Evolutionary conservation across 306 rosid genomes (phyloP).

Genomic region (Quercus parvula): DNA sequence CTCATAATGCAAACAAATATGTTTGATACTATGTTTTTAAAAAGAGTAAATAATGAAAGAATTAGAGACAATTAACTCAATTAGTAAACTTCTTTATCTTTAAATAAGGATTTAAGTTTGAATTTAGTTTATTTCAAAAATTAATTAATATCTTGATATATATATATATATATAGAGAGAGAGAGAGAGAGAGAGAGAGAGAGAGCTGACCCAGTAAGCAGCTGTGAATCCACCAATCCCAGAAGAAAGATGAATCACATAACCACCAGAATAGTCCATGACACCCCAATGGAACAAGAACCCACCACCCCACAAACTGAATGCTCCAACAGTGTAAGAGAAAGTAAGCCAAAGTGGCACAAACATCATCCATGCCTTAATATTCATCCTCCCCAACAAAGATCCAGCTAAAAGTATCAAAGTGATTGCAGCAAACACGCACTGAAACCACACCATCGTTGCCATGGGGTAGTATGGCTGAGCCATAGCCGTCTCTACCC

Average conservation of each 20-base stretch:
- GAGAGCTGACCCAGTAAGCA: constrained; percentile 49
- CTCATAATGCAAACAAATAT: too few relatives aligned
- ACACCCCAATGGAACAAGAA: constrained; percentile 65
- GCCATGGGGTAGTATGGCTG: constrained; percentile 48
- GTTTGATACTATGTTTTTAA: too few relatives aligned
- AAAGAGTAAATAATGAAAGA: too few relatives aligned
- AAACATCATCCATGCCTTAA: constrained; percentile 60
- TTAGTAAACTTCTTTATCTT: too few relatives aligned
- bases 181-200: not conserved
- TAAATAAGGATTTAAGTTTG: too few relatives aligned
- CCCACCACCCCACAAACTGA: constrained; percentile 60
- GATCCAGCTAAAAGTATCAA: constrained; percentile 43
- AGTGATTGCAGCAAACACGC: constrained; percentile 44
- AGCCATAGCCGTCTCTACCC: constrained; percentile 1
- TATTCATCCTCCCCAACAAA: constrained; percentile 44
- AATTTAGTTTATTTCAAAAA: too few relatives aligned
- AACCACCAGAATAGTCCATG: constrained; percentile 67
- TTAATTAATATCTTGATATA: too few relatives aligned
- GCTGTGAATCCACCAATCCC: constrained; percentile 57
- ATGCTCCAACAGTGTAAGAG: constrained; percentile 49
- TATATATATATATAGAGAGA: too few relatives aligned
- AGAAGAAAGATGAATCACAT: constrained; percentile 64
- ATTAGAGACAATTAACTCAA: too few relatives aligned
- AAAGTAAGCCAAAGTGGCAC: constrained; percentile 57
- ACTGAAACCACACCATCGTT: constrained; percentile 59